Conservation (phyloP, 2,329 filamentous ascomycete species). For the Pyricularia pennisetigena region DNA sequence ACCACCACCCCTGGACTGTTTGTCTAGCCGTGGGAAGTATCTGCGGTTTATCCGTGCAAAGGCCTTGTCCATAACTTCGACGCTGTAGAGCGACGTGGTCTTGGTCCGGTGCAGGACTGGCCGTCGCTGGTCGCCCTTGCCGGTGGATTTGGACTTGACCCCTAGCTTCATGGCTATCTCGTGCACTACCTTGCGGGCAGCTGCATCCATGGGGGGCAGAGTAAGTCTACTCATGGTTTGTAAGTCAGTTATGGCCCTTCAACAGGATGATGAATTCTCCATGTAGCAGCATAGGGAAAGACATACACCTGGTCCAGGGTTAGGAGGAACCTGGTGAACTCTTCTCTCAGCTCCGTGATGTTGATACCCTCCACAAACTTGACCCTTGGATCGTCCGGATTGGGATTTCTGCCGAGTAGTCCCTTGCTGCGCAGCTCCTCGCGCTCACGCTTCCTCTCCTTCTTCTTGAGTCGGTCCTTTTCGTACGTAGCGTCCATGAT, state of each 20-base stretch:
- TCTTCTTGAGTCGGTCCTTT: constrained; percentile 63
- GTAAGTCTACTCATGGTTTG: constrained; percentile 41
- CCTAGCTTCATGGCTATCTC: constrained; percentile 65
- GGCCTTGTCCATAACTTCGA: constrained; percentile 40
- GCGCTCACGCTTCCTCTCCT: constrained; percentile 57
- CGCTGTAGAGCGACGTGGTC: constrained; percentile 51
- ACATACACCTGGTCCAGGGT: constrained; percentile 53
- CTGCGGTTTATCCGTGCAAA: constrained; percentile 37
- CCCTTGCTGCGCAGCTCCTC: constrained; percentile 58
- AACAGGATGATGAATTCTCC: not conserved
- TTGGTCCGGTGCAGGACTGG: constrained; percentile 68
- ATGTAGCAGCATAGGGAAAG: not conserved
- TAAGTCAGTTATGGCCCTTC: not conserved
- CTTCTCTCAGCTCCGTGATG: constrained; percentile 58
- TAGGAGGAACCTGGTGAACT: constrained; percentile 63
- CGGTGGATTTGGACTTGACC: constrained; percentile 76
- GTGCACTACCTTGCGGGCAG: constrained; percentile 69
- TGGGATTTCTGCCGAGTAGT: constrained; percentile 48
- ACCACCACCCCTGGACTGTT: constrained; percentile 11
- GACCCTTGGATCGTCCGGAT: constrained; percentile 48
- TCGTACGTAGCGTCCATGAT: constrained; percentile 50
- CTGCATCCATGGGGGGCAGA: constrained; percentile 77
- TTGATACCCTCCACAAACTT: constrained; percentile 69
- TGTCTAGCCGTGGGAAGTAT: constrained; percentile 46
- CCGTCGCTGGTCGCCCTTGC: constrained; percentile 62